Evolutionary conservation across 2,329 filamentous ascomycete species (phyloP).

Genomic region (Coleophoma crateriformis): DNA sequence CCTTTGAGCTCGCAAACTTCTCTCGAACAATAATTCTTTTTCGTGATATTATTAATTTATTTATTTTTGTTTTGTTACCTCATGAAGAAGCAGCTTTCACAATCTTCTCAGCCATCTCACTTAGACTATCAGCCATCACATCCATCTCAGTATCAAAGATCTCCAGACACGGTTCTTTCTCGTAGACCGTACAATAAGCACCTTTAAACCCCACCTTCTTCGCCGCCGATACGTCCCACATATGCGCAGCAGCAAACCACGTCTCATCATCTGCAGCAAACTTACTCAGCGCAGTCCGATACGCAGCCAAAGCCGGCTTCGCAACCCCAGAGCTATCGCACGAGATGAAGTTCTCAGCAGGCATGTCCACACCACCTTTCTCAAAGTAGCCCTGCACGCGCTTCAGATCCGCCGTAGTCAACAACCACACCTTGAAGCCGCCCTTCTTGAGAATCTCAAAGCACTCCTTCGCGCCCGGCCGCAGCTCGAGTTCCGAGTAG

Average conservation of each 20-base stretch:
- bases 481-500: conserved; percentile 30
- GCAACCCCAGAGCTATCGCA: conserved; percentile 43
- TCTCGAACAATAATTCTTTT: no score
- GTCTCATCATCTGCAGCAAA: conserved; percentile 32
- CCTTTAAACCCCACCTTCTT: conserved; percentile 42
- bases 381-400: conserved; percentile 47
- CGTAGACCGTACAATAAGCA: conserved; percentile 47
- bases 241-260: conserved; percentile 55
- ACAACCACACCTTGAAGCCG: conserved; percentile 47
- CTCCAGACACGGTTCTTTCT: conserved; percentile 43
- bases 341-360: conserved; percentile 41
- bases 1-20: neutral
- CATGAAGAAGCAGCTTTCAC: neutral
- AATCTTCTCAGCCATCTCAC: conserved; percentile 40
- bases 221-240: conserved; percentile 53
- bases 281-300: conserved; percentile 35
- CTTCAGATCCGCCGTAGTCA: conserved; percentile 44
- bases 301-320: conserved; percentile 44
- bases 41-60: neutral
- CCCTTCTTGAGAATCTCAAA: conserved; percentile 34
- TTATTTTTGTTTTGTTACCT: neutral
- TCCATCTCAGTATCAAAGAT: conserved; percentile 45
- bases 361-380: conserved; percentile 42
- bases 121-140: conserved; percentile 39
- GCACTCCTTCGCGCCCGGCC: conserved; percentile 35